Conservation (phyloP, 306 rosid species). For the Glycine tomentella region DNA sequence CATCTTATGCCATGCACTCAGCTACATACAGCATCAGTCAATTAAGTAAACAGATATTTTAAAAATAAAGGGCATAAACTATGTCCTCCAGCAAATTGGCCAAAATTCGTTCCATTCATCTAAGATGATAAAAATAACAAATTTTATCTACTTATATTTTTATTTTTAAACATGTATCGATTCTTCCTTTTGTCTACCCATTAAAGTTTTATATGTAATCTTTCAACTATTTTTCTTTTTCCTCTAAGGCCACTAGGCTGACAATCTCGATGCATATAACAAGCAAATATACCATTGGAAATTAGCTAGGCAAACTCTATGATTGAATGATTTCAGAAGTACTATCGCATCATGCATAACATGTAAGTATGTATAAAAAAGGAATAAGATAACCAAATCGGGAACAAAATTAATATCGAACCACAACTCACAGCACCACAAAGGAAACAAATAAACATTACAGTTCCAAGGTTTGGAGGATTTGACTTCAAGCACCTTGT, state of each 20-base stretch:
- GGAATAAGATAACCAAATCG: slow-evolving; percentile 62
- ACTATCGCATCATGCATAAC: slow-evolving; percentile 22
- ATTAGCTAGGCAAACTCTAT: background rate
- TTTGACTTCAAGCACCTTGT: slow-evolving; percentile 92
- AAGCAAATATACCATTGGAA: background rate
- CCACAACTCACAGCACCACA: slow-evolving; percentile 80
- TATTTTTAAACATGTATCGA: background rate
- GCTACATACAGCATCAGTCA: background rate
- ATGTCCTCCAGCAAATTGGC: slow-evolving; percentile 24
- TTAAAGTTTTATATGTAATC: background rate
- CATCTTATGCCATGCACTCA: slow-evolving; percentile 2
- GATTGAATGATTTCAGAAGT: background rate
- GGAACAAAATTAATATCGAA: slow-evolving; percentile 79
- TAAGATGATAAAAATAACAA: background rate
- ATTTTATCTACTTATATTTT: background rate
- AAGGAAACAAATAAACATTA: slow-evolving; percentile 82
- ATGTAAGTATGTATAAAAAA: background rate
- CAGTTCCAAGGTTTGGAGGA: slow-evolving; percentile 90
- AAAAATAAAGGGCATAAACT: slow-evolving; percentile 6
- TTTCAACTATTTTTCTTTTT: slow-evolving; percentile 6
- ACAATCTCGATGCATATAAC: background rate
- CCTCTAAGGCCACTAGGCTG: background rate
- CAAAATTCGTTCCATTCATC: slow-evolving; percentile 9
- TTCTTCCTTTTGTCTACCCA: background rate
- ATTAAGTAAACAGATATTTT: background rate